A percentile compares a stretch with the other conserved stretches of the same genome.
These are phyloP conservation scores for Chloranthus sessilifolius DNA, from an alignment of 164 flowering plant species.

Conservation along the genomic window DNA sequence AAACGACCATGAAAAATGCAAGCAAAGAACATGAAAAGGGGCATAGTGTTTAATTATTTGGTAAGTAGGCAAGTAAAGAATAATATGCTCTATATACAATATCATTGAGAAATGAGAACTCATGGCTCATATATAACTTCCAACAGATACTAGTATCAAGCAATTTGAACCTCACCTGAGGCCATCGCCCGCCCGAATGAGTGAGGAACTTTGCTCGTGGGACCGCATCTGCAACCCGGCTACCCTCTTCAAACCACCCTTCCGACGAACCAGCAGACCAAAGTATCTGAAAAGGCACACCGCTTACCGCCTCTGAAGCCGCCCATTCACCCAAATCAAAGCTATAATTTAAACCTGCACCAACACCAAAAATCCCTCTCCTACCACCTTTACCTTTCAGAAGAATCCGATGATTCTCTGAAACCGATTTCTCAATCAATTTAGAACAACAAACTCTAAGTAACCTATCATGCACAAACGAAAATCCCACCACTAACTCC, in stretches of 20 bases:
- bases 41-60: too few species aligned
- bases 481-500: conserved; percentile 48
- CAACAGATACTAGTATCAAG: too few species aligned
- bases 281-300: conserved; percentile 65
- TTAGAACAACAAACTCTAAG: conserved; percentile 49
- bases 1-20: too few species aligned
- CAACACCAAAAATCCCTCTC: conserved; percentile 48
- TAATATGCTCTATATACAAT: too few species aligned
- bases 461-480: conserved; percentile 33
- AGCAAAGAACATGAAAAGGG: too few species aligned
- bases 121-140: too few species aligned
- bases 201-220: conserved; percentile 49
- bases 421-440: conserved; percentile 25
- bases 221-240: conserved; percentile 46
- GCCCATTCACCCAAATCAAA: conserved; percentile 82
- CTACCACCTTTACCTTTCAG: conserved; percentile 66
- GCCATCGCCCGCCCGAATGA: conserved; percentile 91
- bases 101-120: too few species aligned
- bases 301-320: conserved; percentile 42
- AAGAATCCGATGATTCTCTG: conserved; percentile 65
- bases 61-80: too few species aligned
- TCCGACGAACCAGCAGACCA: conserved; percentile 75
- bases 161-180: conserved; percentile 53
- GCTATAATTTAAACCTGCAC: conserved; percentile 62
- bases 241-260: conserved; percentile 71